These are phyloP conservation scores for Epichloe gansuensis DNA, from an alignment of 2,329 filamentous ascomycete genomes.

Conservation along the genomic window DNA sequence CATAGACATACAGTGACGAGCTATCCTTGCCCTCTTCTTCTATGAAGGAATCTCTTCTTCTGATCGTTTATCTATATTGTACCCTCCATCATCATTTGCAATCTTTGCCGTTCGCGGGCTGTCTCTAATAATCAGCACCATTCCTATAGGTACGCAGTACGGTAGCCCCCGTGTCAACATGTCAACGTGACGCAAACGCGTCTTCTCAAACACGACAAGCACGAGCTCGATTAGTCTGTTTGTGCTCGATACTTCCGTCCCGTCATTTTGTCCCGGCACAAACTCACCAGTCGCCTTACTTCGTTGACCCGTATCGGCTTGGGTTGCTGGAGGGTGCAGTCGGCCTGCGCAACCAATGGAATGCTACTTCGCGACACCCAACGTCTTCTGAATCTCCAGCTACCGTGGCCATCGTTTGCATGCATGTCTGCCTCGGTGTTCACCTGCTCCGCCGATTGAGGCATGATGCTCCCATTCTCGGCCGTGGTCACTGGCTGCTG, in stretches of 20 bases:
- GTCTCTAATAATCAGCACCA: neutral
- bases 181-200: neutral
- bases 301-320: slow-evolving; percentile 19
- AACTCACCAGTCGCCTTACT: slow-evolving; percentile 17
- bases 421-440: neutral
- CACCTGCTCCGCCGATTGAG: neutral
- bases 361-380: slow-evolving; percentile 12
- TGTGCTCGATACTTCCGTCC: slow-evolving; percentile 12
- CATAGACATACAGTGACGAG: neutral
- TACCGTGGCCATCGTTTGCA: neutral
- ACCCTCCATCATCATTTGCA: neutral
- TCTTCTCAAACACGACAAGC: neutral
- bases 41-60: too few species aligned
- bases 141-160: neutral
- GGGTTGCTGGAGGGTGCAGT: slow-evolving; percentile 21
- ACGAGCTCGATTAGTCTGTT: slow-evolving; percentile 8
- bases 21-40: neutral
- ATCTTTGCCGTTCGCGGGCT: neutral
- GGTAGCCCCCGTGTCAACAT: too few species aligned
- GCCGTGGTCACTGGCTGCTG: neutral
- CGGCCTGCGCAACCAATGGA: slow-evolving; percentile 15
- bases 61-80: neutral
- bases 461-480: neutral
- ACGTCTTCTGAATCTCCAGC: slow-evolving; percentile 9
- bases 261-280: slow-evolving; percentile 16